These are phyloP conservation scores for Zygoascus tannicola DNA, from an alignment of 805 yeast species.

Conservation along the genomic window DNA sequence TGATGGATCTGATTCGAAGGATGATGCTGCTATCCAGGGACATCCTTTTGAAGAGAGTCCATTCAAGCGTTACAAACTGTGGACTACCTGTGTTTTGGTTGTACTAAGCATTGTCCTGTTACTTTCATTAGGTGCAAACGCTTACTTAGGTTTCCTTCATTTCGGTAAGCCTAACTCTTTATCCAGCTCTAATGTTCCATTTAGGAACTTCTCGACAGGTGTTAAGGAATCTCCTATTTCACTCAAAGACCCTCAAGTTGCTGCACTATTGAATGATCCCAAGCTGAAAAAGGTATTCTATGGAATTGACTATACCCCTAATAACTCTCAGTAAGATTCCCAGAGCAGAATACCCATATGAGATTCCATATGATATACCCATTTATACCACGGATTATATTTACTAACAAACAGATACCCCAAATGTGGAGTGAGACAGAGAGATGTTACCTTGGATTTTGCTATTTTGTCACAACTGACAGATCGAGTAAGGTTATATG, in stretches of 20 bases:
- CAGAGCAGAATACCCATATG: neutral
- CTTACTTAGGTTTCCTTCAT: neutral
- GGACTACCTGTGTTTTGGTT: neutral
- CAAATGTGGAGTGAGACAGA: conserved; percentile 39
- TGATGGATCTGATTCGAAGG: neutral
- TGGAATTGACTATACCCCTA: conserved; percentile 56
- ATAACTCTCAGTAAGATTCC: conserved; percentile 34
- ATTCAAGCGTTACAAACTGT: neutral
- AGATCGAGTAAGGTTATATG: conserved; percentile 46
- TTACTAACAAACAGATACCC: conserved; percentile 27
- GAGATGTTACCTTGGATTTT: conserved; percentile 47
- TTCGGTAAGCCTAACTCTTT: neutral
- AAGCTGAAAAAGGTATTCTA: conserved; percentile 34
- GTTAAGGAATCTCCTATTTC: conserved; percentile 6
- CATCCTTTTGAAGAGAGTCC: neutral
- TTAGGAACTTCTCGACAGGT: neutral
- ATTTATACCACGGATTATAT: neutral
- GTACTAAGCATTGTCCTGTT: neutral
- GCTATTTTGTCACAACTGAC: conserved; percentile 52
- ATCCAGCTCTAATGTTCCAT: too few relatives aligned
- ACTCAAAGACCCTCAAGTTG: conserved; percentile 24
- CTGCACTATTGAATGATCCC: conserved; percentile 27
- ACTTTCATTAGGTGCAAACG: neutral
- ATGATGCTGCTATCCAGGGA: neutral
- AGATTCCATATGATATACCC: neutral